Percentiles rank a stretch among this genome's conserved stretches.
These are phyloP conservation scores for Tephrocybe sp. DNA, from an alignment of 768 basidiomycete species.

Conservation along the genomic window DNA sequence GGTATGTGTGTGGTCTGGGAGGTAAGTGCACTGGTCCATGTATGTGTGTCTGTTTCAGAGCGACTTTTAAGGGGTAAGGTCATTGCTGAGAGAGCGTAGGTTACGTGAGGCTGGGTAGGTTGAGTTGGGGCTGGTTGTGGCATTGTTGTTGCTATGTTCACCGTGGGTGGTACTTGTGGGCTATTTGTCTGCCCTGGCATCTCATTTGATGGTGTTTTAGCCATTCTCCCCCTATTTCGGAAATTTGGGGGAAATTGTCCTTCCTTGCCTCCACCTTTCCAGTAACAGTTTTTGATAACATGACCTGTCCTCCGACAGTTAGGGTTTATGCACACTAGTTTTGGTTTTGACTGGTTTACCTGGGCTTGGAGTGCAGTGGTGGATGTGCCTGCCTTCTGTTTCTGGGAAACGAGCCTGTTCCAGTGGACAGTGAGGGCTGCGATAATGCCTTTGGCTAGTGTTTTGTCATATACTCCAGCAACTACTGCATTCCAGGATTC, in stretches of 20 bases:
- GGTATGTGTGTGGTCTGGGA: too few relatives aligned
- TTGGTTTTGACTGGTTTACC: neutral
- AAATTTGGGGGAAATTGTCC: neutral
- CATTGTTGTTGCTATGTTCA: neutral
- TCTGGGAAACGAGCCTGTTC: neutral
- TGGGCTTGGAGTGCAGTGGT: neutral
- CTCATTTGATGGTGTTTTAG: neutral
- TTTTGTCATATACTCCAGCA: neutral
- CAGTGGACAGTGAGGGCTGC: neutral
- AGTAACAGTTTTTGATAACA: neutral
- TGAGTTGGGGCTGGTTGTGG: too few relatives aligned
- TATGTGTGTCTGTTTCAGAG: too few relatives aligned
- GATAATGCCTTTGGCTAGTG: neutral
- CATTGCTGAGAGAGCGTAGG: neutral
- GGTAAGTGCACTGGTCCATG: too few relatives aligned
- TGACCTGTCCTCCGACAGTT: neutral
- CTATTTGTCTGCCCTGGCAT: too few relatives aligned
- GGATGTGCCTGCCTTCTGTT: neutral
- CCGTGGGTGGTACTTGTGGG: too few relatives aligned
- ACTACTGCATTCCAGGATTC: neutral
- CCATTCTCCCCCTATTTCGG: neutral
- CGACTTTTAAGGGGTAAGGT: too few relatives aligned
- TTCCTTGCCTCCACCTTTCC: neutral
- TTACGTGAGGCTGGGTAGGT: neutral
- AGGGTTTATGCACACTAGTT: neutral